These are phyloP conservation scores for Dipodascus albidus DNA, from an alignment of 805 yeast species.

Conservation along the genomic window DNA sequence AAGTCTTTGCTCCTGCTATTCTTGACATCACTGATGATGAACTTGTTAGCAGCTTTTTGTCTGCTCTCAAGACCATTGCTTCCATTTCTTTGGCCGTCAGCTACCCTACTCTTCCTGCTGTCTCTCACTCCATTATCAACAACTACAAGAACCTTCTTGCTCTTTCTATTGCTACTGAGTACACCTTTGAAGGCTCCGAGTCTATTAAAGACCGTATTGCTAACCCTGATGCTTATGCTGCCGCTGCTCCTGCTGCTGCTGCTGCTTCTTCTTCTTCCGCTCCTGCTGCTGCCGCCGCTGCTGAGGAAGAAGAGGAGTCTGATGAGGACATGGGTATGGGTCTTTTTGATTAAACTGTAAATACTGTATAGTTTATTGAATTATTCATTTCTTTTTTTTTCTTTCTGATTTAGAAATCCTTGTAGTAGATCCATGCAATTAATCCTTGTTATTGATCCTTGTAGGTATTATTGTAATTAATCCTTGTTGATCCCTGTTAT, in stretches of 20 bases:
- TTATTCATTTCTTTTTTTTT: too few species aligned
- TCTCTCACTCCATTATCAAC: slow-evolving; percentile 97
- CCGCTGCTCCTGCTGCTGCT: slow-evolving; percentile 97
- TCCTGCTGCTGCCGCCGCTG: slow-evolving; percentile 61
- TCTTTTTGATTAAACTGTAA: slow-evolving; percentile 73
- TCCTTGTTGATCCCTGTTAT: too few species aligned
- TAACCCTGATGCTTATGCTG: slow-evolving; percentile 99
- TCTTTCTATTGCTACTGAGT: slow-evolving; percentile 95
- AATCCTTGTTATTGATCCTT: too few species aligned
- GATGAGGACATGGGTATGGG: slow-evolving; percentile 92
- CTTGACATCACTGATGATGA: slow-evolving; percentile 98
- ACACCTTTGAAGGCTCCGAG: slow-evolving; percentile 98
- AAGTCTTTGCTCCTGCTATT: slow-evolving; percentile 92
- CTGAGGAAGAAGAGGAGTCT: slow-evolving; percentile 61
- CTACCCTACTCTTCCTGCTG: slow-evolving; percentile 99
- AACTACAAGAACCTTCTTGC: slow-evolving; percentile 98
- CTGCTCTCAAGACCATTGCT: slow-evolving; percentile 90
- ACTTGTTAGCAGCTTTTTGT: slow-evolving; percentile 81
- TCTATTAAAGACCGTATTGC: slow-evolving; percentile 98
- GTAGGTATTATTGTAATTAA: too few species aligned
- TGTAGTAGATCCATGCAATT: too few species aligned
- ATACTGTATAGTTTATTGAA: neutral
- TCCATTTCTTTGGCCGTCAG: slow-evolving; percentile 94
- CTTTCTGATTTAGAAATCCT: too few species aligned
- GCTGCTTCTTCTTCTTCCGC: slow-evolving; percentile 52